Percentiles rank a stretch among this genome's conserved stretches.
Conservation (phyloP, 2,329 filamentous ascomycete genomes). For the Fusarium foetens region DNA sequence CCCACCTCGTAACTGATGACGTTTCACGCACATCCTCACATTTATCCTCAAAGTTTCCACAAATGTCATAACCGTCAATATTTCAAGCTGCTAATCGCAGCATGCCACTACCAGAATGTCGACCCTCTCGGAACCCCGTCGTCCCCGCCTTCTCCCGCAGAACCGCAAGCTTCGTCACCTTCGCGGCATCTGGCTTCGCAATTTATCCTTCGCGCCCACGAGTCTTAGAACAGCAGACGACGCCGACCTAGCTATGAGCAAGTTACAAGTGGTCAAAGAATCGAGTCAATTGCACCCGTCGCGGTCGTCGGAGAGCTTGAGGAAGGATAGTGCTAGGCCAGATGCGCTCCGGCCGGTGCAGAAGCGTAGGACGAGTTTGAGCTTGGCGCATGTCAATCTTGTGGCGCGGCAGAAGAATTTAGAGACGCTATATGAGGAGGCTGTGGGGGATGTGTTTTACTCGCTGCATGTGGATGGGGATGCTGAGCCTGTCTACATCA, state of each 20-base stretch:
- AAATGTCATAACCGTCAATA: constrained; percentile 35
- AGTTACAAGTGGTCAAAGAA: constrained; percentile 65
- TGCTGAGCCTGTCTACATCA: constrained; percentile 85
- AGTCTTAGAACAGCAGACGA: constrained; percentile 79
- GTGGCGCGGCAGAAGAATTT: constrained; percentile 75
- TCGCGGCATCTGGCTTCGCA: constrained; percentile 86
- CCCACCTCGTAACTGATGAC: constrained; percentile 28
- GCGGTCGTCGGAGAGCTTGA: constrained; percentile 64
- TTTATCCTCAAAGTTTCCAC: neutral
- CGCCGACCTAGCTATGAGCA: constrained; percentile 76
- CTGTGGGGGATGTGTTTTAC: constrained; percentile 90
- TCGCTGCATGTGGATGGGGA: constrained; percentile 76
- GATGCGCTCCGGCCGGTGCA: constrained; percentile 54
- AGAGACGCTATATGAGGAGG: constrained; percentile 75
- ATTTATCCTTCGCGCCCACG: constrained; percentile 75
- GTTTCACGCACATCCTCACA: constrained; percentile 1
- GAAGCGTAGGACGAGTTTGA: constrained; percentile 60
- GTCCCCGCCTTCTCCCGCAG: constrained; percentile 69
- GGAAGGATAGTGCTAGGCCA: constrained; percentile 45
- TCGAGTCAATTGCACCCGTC: constrained; percentile 63
- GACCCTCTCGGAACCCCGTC: constrained; percentile 51
- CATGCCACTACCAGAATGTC: constrained; percentile 47
- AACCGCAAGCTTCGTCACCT: constrained; percentile 92
- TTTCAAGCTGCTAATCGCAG: constrained; percentile 30
- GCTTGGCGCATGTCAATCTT: constrained; percentile 58